Percentiles rank a stretch among this genome's conserved stretches.
Conservation (phyloP, 371 early-diverging fungal genomes). For the Lichtheimia ornata region DNA sequence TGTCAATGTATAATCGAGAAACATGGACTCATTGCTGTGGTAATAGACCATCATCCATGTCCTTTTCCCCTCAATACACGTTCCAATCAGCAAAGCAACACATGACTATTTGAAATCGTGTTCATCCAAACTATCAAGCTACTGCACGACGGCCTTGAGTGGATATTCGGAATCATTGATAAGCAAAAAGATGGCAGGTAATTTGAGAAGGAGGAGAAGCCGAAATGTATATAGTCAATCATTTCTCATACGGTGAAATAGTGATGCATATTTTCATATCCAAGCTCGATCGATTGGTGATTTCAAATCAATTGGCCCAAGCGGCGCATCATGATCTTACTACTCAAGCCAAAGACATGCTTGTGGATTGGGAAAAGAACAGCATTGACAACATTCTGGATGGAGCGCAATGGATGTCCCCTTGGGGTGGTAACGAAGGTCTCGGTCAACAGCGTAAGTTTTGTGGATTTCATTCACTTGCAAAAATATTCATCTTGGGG, state of each 20-base stretch:
- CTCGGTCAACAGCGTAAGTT: background rate
- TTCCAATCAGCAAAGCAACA: background rate
- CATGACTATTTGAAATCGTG: background rate
- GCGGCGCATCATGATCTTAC: background rate
- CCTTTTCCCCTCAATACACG: background rate
- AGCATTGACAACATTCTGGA: background rate
- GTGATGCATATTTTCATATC: background rate
- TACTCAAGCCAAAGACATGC: background rate
- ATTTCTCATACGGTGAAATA: background rate
- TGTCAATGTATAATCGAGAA: background rate
- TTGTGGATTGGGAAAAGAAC: background rate
- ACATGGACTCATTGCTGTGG: background rate
- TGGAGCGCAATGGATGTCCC: background rate
- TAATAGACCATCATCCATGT: background rate
- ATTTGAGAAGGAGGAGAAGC: background rate
- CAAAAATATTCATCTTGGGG: too few relatives aligned
- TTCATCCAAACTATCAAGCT: background rate
- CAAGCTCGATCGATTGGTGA: background rate
- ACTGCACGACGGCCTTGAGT: background rate
- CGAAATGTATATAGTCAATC: background rate
- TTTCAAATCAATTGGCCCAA: background rate
- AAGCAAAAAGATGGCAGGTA: constrained; percentile 1
- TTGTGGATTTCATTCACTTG: too few relatives aligned
- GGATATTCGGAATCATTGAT: background rate
- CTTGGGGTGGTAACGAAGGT: background rate